Percentiles rank a stretch among this genome's conserved stretches.
These are phyloP conservation scores for Chenopodium berlandieri DNA, from an alignment of 148 eudicot species.

Conservation along the genomic window DNA sequence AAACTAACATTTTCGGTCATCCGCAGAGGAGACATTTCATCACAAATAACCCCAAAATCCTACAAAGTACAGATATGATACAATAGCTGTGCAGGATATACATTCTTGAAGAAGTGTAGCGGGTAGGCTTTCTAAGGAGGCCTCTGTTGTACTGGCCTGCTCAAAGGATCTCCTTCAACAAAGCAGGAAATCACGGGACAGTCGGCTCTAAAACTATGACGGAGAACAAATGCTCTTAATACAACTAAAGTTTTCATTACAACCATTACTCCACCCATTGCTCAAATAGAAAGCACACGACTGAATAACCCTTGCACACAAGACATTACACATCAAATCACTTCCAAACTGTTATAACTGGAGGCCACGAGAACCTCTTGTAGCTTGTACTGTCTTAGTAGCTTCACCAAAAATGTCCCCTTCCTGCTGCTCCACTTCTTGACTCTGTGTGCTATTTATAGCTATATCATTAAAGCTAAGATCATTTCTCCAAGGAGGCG, in stretches of 20 bases:
- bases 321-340: not conserved
- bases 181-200: no score
- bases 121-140: no score
- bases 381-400: constrained; percentile 27
- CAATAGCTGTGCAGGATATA: no score
- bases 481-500: constrained; percentile 74
- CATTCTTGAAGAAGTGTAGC: no score
- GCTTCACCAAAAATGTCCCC: constrained; percentile 39
- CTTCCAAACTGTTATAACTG: constrained; percentile 6
- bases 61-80: no score
- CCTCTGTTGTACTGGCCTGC: no score
- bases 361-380: constrained; percentile 72
- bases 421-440: constrained; percentile 31
- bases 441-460: constrained; percentile 32
- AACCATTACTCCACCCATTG: not conserved
- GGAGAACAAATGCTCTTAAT: not conserved
- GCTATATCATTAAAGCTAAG: constrained; percentile 60
- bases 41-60: no score
- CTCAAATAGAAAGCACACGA: not conserved
- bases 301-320: not conserved
- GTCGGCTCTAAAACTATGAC: no score
- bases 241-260: not conserved
- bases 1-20: no score
- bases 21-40: no score
- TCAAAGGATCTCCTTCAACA: no score